phyloP scores from a whole-genome alignment of 2,329 filamentous ascomycete species.

The Conoideocrella luteorostrata region DNA sequence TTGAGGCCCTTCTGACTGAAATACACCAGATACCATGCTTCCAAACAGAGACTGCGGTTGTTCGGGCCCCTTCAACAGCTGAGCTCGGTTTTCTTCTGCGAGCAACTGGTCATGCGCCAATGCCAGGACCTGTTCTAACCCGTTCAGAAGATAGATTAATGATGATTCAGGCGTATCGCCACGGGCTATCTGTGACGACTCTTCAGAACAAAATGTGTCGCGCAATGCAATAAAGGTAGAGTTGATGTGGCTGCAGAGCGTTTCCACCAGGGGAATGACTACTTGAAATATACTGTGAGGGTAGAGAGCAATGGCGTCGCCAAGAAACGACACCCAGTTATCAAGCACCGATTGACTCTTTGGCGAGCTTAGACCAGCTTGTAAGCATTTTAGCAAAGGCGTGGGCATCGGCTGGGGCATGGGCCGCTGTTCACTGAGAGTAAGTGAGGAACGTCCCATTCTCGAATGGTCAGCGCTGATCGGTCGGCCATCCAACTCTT shows the following conservation, averaged over 20 bases:
- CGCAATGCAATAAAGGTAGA: conserved; percentile 66
- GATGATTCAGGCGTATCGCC: conserved; percentile 56
- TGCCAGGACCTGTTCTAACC: conserved; percentile 83
- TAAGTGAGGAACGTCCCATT: conserved; percentile 32
- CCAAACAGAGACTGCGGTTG: conserved; percentile 85
- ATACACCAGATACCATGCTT: conserved; percentile 89
- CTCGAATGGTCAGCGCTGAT: conserved; percentile 35
- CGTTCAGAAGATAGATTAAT: conserved; percentile 81
- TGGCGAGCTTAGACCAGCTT: conserved; percentile 69
- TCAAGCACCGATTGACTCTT: conserved; percentile 74
- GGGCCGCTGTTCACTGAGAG: conserved; percentile 20
- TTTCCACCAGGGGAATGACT: conserved; percentile 84
- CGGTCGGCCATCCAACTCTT: conserved; percentile 41
- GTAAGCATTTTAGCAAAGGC: conserved; percentile 75
- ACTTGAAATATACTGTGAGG: conserved; percentile 82
- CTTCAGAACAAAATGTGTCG: conserved; percentile 46
- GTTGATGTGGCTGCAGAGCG: conserved; percentile 73
- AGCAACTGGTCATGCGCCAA: conserved; percentile 78
- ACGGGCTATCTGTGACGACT: background rate
- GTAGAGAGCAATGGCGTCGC: conserved; percentile 78
- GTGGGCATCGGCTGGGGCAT: conserved; percentile 48
- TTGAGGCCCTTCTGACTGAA: conserved; percentile 69
- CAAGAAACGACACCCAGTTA: conserved; percentile 83
- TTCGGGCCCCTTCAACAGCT: conserved; percentile 69
- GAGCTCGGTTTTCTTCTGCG: conserved; percentile 64